A percentile compares a stretch with the other conserved stretches of the same genome.
phyloP scores from a whole-genome alignment of 805 yeast species.

The Nakazawaea siamensis region DNA sequence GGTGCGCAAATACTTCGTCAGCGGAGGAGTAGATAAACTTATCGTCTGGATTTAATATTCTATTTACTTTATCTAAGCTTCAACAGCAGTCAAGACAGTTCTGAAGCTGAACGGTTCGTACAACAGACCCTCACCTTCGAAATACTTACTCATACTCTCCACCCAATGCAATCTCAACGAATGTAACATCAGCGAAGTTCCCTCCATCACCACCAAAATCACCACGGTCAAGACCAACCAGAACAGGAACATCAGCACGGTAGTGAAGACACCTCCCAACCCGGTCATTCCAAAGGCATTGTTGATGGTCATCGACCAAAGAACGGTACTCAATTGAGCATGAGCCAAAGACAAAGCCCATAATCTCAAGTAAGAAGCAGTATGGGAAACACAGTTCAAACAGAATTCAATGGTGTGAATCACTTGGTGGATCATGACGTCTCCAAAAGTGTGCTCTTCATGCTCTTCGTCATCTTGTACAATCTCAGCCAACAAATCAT shows the following conservation, averaged over 20 bases:
- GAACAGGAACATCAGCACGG: constrained; percentile 58
- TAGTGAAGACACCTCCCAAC: constrained; percentile 43
- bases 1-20: constrained; percentile 9
- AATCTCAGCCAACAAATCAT: constrained; percentile 13
- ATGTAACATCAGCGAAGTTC: constrained; percentile 80
- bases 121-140: constrained; percentile 67
- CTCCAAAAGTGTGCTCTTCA: constrained; percentile 46
- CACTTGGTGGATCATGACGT: constrained; percentile 69
- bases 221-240: constrained; percentile 69
- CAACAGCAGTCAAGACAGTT: constrained; percentile 15
- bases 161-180: constrained; percentile 76
- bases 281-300: constrained; percentile 55
- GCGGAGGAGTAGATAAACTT: constrained; percentile 10
- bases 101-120: constrained; percentile 57
- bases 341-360: constrained; percentile 80
- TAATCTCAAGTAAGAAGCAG: constrained; percentile 68
- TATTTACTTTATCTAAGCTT: constrained; percentile 1
- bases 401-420: constrained; percentile 78
- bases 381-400: constrained; percentile 70
- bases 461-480: constrained; percentile 28
- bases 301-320: constrained; percentile 70
- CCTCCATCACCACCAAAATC: constrained; percentile 71
- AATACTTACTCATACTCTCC: constrained; percentile 73
- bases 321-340: constrained; percentile 66
- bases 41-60: constrained; percentile 6